Base-by-base conservation (phyloP, 179 eudicot genomes). In the Patellifolia procumbens region DNA sequence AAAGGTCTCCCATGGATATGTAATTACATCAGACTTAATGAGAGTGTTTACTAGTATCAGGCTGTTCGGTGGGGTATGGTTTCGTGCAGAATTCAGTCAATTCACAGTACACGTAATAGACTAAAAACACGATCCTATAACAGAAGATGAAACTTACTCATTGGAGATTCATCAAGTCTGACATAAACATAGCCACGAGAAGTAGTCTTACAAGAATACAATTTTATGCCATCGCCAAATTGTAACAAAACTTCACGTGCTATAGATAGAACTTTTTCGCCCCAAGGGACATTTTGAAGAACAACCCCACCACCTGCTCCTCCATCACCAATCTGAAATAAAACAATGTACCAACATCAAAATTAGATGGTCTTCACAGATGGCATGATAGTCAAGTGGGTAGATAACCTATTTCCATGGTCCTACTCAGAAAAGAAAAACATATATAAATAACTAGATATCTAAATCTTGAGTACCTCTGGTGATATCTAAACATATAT, bases 261-360 rank as follows among this genome's bases (percentile, higher is more conserved):
- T 70, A 93, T 84, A 24, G 96, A 89, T 70, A 96, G 77, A 66
- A 82, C 96, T 61, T 72, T 88, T 68, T 88, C 94, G 46, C 98
- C 99, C 99, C 98, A 96, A 66, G 87, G 81, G 67, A 92, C 86
- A 74, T 86, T 88, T 75, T 91, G 88, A 31, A 96, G 85, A 75
- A 86, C 96, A 48, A 96, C 75, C 76, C 99, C 99, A 80, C 99
- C 99, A 43, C 99, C 99, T 85, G 90, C 94, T 35, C 97, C 97
- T 80, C 99, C 99, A 81, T 96, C 99, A 13, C 91, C 99, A 72
- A 90, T 76, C 97, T 96, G 77, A 64, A 60, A 58, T 80, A 59
- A 68, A 45, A 76, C 69, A 34, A 68, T 61, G 24, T 52, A 53
- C 43, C 35, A 68, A 74, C 32, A 68, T 28, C 31, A 73, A 74